These are phyloP conservation scores for Clonostachys chloroleuca DNA, from an alignment of 2,329 filamentous ascomycete genomes.

Conservation along the genomic window DNA sequence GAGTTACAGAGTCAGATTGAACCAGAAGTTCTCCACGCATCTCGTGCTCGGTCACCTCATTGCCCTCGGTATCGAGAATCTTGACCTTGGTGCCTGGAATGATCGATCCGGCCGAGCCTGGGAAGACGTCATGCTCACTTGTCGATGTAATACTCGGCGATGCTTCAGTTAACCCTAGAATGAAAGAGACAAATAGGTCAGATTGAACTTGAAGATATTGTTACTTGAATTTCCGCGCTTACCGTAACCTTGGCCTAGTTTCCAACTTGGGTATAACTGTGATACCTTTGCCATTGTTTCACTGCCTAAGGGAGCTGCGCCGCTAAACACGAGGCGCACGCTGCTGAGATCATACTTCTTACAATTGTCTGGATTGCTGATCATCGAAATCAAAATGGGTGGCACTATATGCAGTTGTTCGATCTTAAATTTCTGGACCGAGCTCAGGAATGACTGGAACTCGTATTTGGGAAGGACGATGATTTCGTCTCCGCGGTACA, in stretches of 20 bases:
- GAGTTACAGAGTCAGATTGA: conserved; percentile 65
- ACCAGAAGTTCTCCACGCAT: conserved; percentile 74
- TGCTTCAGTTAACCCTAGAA: conserved; percentile 70
- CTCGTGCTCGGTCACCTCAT: conserved; percentile 61
- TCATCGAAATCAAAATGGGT: conserved; percentile 72
- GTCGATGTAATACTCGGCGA: conserved; percentile 64
- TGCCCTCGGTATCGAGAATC: conserved; percentile 60
- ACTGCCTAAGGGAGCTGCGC: conserved; percentile 68
- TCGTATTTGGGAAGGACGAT: conserved; percentile 76
- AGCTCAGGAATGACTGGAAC: conserved; percentile 55
- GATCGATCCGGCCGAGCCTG: conserved; percentile 68
- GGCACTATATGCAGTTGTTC: conserved; percentile 66
- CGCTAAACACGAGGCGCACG: conserved; percentile 62
- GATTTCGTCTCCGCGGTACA: conserved; percentile 69
- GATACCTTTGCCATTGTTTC: conserved; percentile 63
- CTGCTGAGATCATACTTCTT: conserved; percentile 65
- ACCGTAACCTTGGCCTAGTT: conserved; percentile 71
- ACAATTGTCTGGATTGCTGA: conserved; percentile 55
- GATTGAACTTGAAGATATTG: neutral
- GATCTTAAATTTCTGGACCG: conserved; percentile 70
- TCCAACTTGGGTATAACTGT: conserved; percentile 58
- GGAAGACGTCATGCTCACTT: conserved; percentile 57
- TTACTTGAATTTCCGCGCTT: conserved; percentile 4
- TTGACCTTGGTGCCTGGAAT: conserved; percentile 61
- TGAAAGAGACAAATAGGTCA: neutral